phyloP scores from a whole-genome alignment of 1,284 basidiomycete species.

The Cutaneotrichosporon sp. region DNA sequence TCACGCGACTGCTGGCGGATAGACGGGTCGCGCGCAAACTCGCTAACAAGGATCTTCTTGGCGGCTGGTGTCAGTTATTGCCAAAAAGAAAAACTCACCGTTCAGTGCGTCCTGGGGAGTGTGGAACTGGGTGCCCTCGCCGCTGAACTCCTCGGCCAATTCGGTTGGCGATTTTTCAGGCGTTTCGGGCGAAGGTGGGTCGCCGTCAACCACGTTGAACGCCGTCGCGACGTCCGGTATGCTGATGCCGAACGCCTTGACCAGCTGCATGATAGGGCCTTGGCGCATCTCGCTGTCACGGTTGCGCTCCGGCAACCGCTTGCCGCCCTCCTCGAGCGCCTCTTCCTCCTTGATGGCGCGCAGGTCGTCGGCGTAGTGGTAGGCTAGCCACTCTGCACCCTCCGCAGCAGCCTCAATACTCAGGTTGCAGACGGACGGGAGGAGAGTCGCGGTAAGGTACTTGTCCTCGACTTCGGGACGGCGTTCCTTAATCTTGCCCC shows the following conservation, averaged over 20 bases:
- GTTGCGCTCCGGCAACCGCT: constrained; percentile 31
- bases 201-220: constrained; percentile 34
- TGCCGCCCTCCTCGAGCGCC: constrained; percentile 59
- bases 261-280: constrained; percentile 40
- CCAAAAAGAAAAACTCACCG: not conserved
- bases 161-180: constrained; percentile 32
- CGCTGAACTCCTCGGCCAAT: constrained; percentile 44
- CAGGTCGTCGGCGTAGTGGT: constrained; percentile 61
- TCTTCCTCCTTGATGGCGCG: constrained; percentile 65
- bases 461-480: constrained; percentile 39
- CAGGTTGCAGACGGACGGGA: constrained; percentile 40
- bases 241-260: constrained; percentile 40
- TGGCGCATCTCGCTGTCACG: constrained; percentile 26
- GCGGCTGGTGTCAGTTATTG: constrained; percentile 41
- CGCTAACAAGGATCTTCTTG: constrained; percentile 78
- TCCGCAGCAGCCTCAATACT: constrained; percentile 85
- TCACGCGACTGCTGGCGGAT: constrained; percentile 75
- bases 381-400: constrained; percentile 81
- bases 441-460: constrained; percentile 33
- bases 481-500: constrained; percentile 50
- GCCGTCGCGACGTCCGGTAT: constrained; percentile 32
- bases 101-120: constrained; percentile 32
- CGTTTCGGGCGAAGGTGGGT: constrained; percentile 31
- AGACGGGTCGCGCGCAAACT: constrained; percentile 88
- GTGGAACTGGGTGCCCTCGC: constrained; percentile 28